Conservation (phyloP, 192 early-diverging fungal genomes). For the Haplosporangium gracile region DNA sequence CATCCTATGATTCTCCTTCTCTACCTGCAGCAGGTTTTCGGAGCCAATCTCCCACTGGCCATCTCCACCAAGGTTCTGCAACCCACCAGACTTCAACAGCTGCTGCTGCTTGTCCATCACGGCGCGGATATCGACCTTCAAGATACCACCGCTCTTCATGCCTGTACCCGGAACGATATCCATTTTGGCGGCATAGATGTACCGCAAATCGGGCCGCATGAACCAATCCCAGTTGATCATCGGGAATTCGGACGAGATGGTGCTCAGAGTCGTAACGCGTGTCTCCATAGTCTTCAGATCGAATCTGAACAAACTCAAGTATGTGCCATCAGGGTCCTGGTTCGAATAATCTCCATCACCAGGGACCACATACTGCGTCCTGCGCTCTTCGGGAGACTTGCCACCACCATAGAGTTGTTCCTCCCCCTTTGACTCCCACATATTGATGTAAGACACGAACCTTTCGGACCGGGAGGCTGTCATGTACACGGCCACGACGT, state of each 20-base stretch:
- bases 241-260: constrained; percentile 29
- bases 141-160: constrained; percentile 27
- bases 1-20: background rate
- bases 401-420: constrained; percentile 20
- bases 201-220: constrained; percentile 34
- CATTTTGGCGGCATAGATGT: constrained; percentile 27
- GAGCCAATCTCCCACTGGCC: constrained; percentile 38
- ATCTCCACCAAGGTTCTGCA: constrained; percentile 24
- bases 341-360: constrained; percentile 27
- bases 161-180: background rate
- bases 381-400: constrained; percentile 25
- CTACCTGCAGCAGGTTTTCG: constrained; percentile 3
- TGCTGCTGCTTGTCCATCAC: constrained; percentile 18
- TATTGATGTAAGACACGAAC: constrained; percentile 30
- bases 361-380: constrained; percentile 9
- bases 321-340: constrained; percentile 40
- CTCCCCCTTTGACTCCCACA: constrained; percentile 20
- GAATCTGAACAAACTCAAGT: constrained; percentile 43
- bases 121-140: constrained; percentile 34
- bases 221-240: constrained; percentile 31
- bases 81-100: background rate
- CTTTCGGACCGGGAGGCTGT: constrained; percentile 35
- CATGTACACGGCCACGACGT: constrained; percentile 41
- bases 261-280: constrained; percentile 34
- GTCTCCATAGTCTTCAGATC: constrained; percentile 45